Conservation (phyloP, 306 rosid species). For the Rosa persica region DNA sequence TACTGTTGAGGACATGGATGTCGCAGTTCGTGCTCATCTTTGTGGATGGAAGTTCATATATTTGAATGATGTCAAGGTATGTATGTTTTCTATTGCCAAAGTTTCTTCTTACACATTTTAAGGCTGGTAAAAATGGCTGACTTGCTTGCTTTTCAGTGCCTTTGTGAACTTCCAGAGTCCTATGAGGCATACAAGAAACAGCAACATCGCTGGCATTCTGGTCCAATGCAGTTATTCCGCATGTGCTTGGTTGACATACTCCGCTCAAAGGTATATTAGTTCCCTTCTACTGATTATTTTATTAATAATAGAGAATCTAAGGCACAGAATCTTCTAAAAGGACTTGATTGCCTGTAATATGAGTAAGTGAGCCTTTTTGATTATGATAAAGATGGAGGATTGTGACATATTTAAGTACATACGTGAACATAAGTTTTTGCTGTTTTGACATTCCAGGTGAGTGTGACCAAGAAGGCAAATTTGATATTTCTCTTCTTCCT, state of each 20-base stretch:
- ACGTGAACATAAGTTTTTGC: neutral
- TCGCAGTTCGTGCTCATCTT: slow-evolving; percentile 99
- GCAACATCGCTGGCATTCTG: slow-evolving; percentile 99
- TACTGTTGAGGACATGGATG: slow-evolving; percentile 98
- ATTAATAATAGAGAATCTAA: neutral
- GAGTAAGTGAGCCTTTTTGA: neutral
- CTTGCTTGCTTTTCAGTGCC: slow-evolving; percentile 66
- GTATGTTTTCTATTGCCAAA: slow-evolving; percentile 15
- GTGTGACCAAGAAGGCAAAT: slow-evolving; percentile 75
- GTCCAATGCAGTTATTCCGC: slow-evolving; percentile 98
- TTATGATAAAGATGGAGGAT: neutral
- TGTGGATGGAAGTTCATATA: slow-evolving; percentile 98
- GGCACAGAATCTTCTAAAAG: neutral
- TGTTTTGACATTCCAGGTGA: slow-evolving; percentile 57
- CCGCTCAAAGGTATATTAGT: slow-evolving; percentile 72
- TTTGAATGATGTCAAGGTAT: slow-evolving; percentile 89
- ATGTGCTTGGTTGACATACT: slow-evolving; percentile 81
- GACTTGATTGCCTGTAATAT: neutral
- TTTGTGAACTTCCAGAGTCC: slow-evolving; percentile 99
- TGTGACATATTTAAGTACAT: neutral
- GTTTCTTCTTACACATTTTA: slow-evolving; percentile 12
- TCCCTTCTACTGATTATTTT: slow-evolving; percentile 8
- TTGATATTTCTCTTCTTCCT: slow-evolving; percentile 93
- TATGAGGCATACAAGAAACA: slow-evolving; percentile 96
- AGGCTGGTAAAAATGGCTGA: slow-evolving; percentile 27